These are phyloP conservation scores for Coniella vitis DNA, from an alignment of 2,329 filamentous ascomycete species.

Conservation along the genomic window DNA sequence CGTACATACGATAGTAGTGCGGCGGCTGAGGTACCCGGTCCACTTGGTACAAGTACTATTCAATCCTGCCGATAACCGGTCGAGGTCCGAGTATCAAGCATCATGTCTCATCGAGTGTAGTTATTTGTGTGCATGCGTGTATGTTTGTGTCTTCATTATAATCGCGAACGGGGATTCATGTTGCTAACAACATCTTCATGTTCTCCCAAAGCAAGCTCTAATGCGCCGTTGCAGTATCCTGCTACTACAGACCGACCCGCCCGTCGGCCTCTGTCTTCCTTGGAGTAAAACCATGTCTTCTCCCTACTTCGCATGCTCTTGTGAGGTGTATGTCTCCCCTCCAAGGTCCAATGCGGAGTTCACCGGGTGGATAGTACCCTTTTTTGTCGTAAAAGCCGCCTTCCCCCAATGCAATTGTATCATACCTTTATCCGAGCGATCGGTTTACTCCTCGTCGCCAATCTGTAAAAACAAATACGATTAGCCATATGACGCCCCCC, in stretches of 20 bases:
- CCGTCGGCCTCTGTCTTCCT: neutral
- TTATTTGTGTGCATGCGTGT: neutral
- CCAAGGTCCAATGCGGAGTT: neutral
- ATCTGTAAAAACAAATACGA: constrained; percentile 21
- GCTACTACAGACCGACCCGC: constrained; percentile 6
- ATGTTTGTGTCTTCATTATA: constrained; percentile 10
- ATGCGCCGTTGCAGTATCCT: constrained; percentile 12
- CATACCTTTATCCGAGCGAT: neutral
- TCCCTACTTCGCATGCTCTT: neutral
- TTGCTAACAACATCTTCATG: constrained; percentile 8
- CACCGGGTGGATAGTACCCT: neutral
- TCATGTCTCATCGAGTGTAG: neutral
- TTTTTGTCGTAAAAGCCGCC: constrained; percentile 3
- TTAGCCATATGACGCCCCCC: constrained; percentile 1
- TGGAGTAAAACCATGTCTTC: neutral
- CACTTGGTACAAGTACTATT: neutral
- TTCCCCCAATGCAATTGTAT: constrained; percentile 3
- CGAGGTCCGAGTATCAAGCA: too few relatives aligned
- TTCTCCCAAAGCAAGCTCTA: constrained; percentile 6
- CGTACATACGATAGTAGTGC: too few relatives aligned
- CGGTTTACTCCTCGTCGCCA: constrained; percentile 31
- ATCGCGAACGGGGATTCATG: constrained; percentile 1
- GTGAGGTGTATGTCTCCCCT: neutral
- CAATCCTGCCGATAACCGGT: neutral
- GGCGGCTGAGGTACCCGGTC: neutral